Conservation (phyloP, 169 alveolate species). For the Amoebophrya sp. region DNA sequence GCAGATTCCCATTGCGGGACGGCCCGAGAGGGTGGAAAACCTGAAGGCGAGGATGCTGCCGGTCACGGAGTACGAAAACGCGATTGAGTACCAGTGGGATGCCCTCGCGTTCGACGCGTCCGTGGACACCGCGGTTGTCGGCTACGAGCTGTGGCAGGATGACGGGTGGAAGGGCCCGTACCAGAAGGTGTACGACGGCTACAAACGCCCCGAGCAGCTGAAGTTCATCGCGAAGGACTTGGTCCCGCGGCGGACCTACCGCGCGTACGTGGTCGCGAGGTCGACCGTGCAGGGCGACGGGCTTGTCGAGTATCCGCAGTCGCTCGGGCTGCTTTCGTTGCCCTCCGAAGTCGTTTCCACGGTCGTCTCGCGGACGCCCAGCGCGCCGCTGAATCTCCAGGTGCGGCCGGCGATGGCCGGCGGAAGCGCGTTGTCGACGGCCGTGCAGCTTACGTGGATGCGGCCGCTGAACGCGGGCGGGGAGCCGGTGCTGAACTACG, state of each 20-base stretch:
- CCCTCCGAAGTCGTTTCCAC: neutral
- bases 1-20: neutral
- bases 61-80: neutral
- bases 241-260: conserved; percentile 2
- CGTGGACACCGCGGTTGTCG: neutral
- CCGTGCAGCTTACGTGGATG: neutral
- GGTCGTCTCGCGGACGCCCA: neutral
- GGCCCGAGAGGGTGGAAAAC: neutral
- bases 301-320: neutral
- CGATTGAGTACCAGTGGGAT: conserved; percentile 3
- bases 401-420: neutral
- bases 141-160: conserved; percentile 17
- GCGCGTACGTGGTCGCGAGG: conserved; percentile 9
- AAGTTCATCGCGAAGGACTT: neutral
- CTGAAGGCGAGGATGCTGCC: neutral
- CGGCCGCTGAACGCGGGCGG: neutral
- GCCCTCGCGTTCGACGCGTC: neutral
- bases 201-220: conserved; percentile 1
- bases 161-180: conserved; percentile 8
- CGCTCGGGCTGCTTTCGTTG: neutral
- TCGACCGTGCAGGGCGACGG: neutral
- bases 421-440: neutral
- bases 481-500: neutral
- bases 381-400: neutral
- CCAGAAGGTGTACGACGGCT: neutral